Conservation (phyloP, 2,329 filamentous ascomycete genomes). For the Metarhizium anisopliae region DNA sequence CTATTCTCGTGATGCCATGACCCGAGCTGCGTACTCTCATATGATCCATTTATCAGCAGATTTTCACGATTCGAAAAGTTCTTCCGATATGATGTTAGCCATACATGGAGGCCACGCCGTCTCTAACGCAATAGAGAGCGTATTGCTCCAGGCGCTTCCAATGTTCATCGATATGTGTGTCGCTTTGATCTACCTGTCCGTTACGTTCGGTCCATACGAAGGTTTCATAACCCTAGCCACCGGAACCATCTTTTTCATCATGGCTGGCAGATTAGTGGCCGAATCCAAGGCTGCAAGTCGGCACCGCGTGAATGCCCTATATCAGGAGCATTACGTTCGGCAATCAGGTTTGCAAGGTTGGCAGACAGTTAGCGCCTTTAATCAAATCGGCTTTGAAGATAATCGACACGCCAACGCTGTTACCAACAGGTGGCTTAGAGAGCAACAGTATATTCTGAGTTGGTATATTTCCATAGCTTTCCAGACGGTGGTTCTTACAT, state of each 20-base stretch:
- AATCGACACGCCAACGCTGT: conserved; percentile 44
- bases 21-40: conserved; percentile 47
- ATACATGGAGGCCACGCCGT: conserved; percentile 45
- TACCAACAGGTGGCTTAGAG: conserved; percentile 26
- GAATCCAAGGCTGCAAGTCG: conserved; percentile 40
- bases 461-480: conserved; percentile 45
- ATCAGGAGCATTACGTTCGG: conserved; percentile 46
- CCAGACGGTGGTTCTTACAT: conserved; percentile 56
- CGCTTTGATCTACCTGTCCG: conserved; percentile 50
- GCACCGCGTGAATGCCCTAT: conserved; percentile 42
- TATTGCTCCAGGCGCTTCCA: conserved; percentile 49
- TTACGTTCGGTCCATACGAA: conserved; percentile 51
- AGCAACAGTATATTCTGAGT: conserved; percentile 29
- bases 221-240: conserved; percentile 53
- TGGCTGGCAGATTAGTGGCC: conserved; percentile 42
- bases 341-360: conserved; percentile 49
- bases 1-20: conserved; percentile 45
- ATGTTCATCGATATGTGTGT: conserved; percentile 52
- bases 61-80: conserved; percentile 52
- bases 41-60: conserved; percentile 52
- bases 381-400: conserved; percentile 49
- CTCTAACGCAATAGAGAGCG: conserved; percentile 46
- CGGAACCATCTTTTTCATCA: conserved; percentile 45
- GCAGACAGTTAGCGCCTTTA: conserved; percentile 52
- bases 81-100: conserved; percentile 48